Conservation (phyloP, 179 eudicot genomes). For the Silene coronaria region DNA sequence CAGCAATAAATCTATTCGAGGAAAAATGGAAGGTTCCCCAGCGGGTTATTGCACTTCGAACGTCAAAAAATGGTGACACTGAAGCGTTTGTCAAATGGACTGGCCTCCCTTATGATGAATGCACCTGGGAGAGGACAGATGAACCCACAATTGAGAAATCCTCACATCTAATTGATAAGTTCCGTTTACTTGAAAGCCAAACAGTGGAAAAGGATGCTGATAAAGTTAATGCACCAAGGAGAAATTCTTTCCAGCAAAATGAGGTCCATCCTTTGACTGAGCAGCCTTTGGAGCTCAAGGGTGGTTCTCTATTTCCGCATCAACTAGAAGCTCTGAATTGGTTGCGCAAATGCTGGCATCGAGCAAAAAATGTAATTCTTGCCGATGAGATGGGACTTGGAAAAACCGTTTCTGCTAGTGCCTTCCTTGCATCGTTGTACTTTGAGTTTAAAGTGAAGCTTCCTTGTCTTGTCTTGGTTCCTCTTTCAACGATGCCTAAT, state of each 20-base stretch:
- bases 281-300: slow-evolving; percentile 82
- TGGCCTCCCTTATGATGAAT: slow-evolving; percentile 88
- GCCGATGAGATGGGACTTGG: slow-evolving; percentile 99
- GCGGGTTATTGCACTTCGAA: slow-evolving; percentile 59
- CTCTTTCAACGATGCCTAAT: slow-evolving; percentile 97
- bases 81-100: slow-evolving; percentile 90
- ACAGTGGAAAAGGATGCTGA: slow-evolving; percentile 55
- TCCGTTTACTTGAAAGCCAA: slow-evolving; percentile 50
- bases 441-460: slow-evolving; percentile 72
- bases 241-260: slow-evolving; percentile 33
- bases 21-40: slow-evolving; percentile 87
- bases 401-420: slow-evolving; percentile 88
- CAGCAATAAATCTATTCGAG: slow-evolving; percentile 62
- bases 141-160: slow-evolving; percentile 54
- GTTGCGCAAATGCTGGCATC: slow-evolving; percentile 95
- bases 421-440: slow-evolving; percentile 72
- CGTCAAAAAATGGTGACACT: slow-evolving; percentile 41
- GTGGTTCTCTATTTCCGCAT: slow-evolving; percentile 90
- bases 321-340: slow-evolving; percentile 97
- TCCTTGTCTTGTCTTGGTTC: slow-evolving; percentile 94
- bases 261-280: slow-evolving; percentile 64
- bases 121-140: slow-evolving; percentile 91
- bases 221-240: slow-evolving; percentile 29
- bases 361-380: slow-evolving; percentile 82
- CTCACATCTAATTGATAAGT: slow-evolving; percentile 55